Evolutionary conservation across 176 grass and related monocot genomes (phyloP).

Genomic region (Oryza nivara): DNA sequence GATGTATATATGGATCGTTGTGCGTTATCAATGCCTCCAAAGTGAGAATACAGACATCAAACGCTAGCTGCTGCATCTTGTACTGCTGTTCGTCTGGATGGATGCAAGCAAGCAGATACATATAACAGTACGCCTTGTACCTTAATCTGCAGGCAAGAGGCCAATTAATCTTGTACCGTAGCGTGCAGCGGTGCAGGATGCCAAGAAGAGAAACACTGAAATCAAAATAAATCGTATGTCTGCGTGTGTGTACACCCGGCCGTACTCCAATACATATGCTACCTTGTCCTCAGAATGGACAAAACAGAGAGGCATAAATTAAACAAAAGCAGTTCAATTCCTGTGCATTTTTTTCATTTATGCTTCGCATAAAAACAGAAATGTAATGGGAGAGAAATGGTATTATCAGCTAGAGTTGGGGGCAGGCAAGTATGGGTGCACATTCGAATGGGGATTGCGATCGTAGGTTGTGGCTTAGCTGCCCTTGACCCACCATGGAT

Average conservation of each 20-base stretch:
- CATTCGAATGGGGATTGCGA: slow-evolving; percentile 27
- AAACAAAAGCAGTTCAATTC: background rate
- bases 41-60: slow-evolving; percentile 22
- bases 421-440: slow-evolving; percentile 44
- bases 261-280: background rate
- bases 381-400: background rate
- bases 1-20: background rate
- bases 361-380: background rate
- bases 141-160: slow-evolving; percentile 13
- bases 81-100: slow-evolving; percentile 37
- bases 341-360: background rate
- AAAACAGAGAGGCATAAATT: background rate
- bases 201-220: background rate
- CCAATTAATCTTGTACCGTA: slow-evolving; percentile 37
- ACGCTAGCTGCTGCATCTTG: slow-evolving; percentile 1
- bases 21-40: slow-evolving; percentile 26
- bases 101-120: background rate
- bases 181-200: slow-evolving; percentile 30
- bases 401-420: background rate
- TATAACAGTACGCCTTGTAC: background rate
- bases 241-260: background rate
- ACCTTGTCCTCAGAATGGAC: slow-evolving; percentile 21
- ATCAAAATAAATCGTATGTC: too few species aligned
- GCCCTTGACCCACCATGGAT: slow-evolving; percentile 42
- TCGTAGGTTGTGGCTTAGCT: slow-evolving; percentile 51